Base-by-base conservation (phyloP, 345 rosid genomes). In the Populus deltoides region DNA sequence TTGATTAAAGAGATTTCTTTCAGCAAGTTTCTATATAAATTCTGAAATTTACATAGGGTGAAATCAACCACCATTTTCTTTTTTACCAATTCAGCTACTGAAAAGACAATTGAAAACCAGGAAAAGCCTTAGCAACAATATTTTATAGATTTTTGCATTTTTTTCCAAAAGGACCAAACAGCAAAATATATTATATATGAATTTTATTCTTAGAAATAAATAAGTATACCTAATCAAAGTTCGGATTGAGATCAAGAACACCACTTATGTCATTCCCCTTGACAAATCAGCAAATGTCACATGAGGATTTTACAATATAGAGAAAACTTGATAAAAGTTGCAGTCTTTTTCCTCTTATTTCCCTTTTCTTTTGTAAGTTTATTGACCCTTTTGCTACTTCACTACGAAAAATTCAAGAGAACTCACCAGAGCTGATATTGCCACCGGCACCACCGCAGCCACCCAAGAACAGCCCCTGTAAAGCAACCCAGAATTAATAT, bases 391-490 rank as follows among this genome's bases (percentile, higher is more conserved):
- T 47, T 3, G 18, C 47, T 31, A 7, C 33, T 74, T 63, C 25
- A 41, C 3, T 4, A 33, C 20, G 18, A 75, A 43, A 43, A 20
- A 24, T 63, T 17, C 16, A 61, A 15, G 43, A 5, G 61, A 68
- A 80, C 84, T 77, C 68, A 96, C 99, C 99, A 13, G 99, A 86
- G 88, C 97, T 92, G 73, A 91, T 83, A 84, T 87, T 92, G 81
- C 88, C 92, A 79, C 82, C 94, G 16, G 87, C 85, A 79, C 85
- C 92, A 78, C 91, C 89, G 81, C 92, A 88, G 5, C 92, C 98
- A 73, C 96, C 97, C 85, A 91, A 77, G 85, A 91, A 88, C 73
- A 93, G 59, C n/a, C 98, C 99, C 99, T 96, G 77, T 12, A n/a
- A 31, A 51, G 73, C 39, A 73, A 57, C 22, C 53, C 72, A 69